These are phyloP conservation scores for Talaromyces sp. DNA, from an alignment of 2,329 filamentous ascomycete species.

Conservation along the genomic window DNA sequence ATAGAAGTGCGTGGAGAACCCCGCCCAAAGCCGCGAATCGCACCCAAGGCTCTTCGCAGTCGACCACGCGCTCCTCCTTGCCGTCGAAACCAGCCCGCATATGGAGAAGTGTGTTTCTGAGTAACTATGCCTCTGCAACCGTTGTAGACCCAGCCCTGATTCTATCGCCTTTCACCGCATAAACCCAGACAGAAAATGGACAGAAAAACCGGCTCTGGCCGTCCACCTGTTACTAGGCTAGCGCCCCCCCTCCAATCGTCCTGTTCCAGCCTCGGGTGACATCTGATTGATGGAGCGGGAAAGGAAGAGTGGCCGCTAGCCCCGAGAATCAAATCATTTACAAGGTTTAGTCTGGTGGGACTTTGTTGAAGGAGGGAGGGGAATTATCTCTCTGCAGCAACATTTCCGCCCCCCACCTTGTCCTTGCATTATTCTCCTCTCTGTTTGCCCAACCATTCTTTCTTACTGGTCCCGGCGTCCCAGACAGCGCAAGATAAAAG, in stretches of 20 bases:
- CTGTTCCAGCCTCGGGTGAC: slow-evolving; percentile 20
- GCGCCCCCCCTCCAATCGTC: slow-evolving; percentile 13
- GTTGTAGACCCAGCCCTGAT: slow-evolving; percentile 7
- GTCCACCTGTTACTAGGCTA: slow-evolving; percentile 19
- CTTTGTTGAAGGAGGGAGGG: slow-evolving; percentile 7
- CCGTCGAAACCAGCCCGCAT: not conserved
- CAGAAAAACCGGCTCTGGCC: slow-evolving; percentile 8
- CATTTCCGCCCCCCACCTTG: slow-evolving; percentile 13
- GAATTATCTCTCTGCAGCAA: slow-evolving; percentile 8
- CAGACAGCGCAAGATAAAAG: not conserved
- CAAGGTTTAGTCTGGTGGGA: slow-evolving; percentile 20
- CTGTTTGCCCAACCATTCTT: not conserved
- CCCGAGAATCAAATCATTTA: slow-evolving; percentile 19
- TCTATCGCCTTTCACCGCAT: not conserved
- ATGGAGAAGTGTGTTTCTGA: slow-evolving; percentile 1
- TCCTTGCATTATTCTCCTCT: slow-evolving; percentile 5
- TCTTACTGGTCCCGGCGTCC: not conserved
- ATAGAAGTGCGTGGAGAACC: slow-evolving; percentile 12
- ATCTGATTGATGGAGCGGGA: slow-evolving; percentile 22
- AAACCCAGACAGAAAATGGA: slow-evolving; percentile 7
- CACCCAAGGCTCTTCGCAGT: slow-evolving; percentile 9
- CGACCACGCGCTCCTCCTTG: not conserved
- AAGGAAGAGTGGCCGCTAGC: slow-evolving; percentile 1
- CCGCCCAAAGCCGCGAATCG: slow-evolving; percentile 10
- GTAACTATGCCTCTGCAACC: slow-evolving; percentile 7